phyloP scores from a whole-genome alignment of 2,329 filamentous ascomycete genomes.

The Xylariaceae sp. region DNA sequence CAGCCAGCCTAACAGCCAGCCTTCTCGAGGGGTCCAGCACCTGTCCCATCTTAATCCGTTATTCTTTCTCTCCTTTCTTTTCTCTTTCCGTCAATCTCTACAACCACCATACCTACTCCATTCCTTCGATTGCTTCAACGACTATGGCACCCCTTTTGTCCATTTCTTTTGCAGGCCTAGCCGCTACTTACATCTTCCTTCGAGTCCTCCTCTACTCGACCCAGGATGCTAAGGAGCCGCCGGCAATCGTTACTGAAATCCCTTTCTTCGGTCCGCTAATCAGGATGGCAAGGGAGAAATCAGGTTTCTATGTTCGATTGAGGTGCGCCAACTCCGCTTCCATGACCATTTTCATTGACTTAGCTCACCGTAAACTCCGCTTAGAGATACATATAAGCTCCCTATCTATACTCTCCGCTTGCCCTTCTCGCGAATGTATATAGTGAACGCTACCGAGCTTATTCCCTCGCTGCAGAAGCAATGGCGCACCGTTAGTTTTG shows the following conservation, averaged over 20 bases:
- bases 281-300: constrained; percentile 27
- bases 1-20: no score
- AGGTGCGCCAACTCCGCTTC: constrained; percentile 11
- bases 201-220: constrained; percentile 27
- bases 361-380: background rate
- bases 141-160: no score
- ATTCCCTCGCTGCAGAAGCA: constrained; percentile 32
- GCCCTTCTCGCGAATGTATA: constrained; percentile 30
- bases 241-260: constrained; percentile 22
- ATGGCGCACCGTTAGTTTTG: constrained; percentile 34
- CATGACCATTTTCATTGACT: background rate
- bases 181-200: constrained; percentile 27
- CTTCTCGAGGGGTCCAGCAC: no score
- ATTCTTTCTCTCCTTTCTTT: no score
- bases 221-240: constrained; percentile 31
- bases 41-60: no score
- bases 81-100: no score
- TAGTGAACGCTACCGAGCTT: constrained; percentile 31
- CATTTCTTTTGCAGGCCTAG: constrained; percentile 3
- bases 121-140: no score
- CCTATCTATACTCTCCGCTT: constrained; percentile 35
- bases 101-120: no score
- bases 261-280: constrained; percentile 32
- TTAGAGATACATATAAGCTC: constrained; percentile 22
- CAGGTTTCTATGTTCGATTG: constrained; percentile 14